Evolutionary conservation across 345 rosid species (phyloP), one percentile per base, ranked within the genome.

Genomic region (Angophora floribunda): DNA sequence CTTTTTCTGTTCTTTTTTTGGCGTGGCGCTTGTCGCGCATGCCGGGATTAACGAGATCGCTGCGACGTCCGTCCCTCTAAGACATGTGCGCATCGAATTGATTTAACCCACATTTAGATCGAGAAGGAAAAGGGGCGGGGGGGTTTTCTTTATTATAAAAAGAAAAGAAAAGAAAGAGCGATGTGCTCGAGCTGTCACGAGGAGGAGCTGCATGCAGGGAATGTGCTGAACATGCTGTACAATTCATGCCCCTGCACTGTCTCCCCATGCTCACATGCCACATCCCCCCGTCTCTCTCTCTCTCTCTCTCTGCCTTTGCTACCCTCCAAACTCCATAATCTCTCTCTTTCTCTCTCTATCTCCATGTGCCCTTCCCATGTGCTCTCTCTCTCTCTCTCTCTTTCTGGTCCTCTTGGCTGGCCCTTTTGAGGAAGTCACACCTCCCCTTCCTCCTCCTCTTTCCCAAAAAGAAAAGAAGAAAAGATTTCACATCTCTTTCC

Each of bases 211-310:
- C 53, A 90, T 91, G 95, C 93, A 90, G 94, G 95, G 95, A 95
- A 94, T 95, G 94, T 93, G 96, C 90, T 90, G 94, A 91, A 93
- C 94, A 93, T 93, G 95, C 51, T 90, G 93, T 93, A 91, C 92
- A 93, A 52, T 89, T 70, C 65, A 90, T 91, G 70, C 90, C 91
- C 95, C 93, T 84, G 88, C 91, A 90, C 93, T 93, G 94, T 94
- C 94, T 87, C 87, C 21, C 80, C 90, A 19, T 89, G 59, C 57
- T 88, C 92, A 91, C 91, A 89, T 90, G 94, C 89, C 28, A 36
- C 84, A 45, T 41, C 30, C 67, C 67, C 24, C 30, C 22, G 26
- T 55, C 2, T 4, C 65, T 12, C 75, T 13, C 78, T 30, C 44
- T 70, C 80, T 36, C 47, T 11, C 24, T n/a, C 85, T 51, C 52